Base-by-base conservation (phyloP, 2,329 filamentous ascomycete species). In the Coniosporium tulheliwenetii region DNA sequence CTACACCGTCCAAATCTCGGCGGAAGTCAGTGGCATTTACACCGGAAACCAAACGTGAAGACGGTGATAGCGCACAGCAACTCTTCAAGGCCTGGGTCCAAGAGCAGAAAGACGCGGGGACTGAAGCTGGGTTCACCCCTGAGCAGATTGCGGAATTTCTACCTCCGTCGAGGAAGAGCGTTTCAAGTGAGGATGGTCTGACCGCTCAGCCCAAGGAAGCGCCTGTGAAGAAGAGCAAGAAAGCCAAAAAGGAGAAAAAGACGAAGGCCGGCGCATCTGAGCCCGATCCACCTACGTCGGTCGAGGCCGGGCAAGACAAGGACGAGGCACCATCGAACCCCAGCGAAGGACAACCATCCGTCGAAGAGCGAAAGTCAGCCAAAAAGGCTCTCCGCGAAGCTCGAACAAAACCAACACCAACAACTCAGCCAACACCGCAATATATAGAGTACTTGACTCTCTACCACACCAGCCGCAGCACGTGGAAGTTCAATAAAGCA, bases 401-500 rank as follows among this genome's bases (percentile, higher is more conserved):
- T 51, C 39, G 54, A 14, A 10, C 37, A 13, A n/a, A 39, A 14
- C 36, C 35, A 39, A 16, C 37, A 26, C 31, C 14, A 19, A 38
- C 40, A 10, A 19, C 41, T 26, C 16, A 29, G 15, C 19, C 19
- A 26, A 36, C 37, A 41, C 69, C 74, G 37, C 72, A 79, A 10
- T 79, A 85, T 43, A 68, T 93, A 12, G 69, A 75, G 40, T 95
- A 95, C 57, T 72, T 95, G 36, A 70, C 70, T 37, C 76, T 79
- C 55, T 94, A 86, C 70, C 70, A 83, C 60, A 71, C 71, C 41
- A 71, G 77, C 45, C 77, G 77, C 43, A 66, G 71, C 8, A 69
- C 68, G 50, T 96, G 89, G 89, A 95, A 94, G 60, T 96, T 95
- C 67, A 93, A 93, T 66, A 95, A 95, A 65, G 87, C 85, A 50